Base-by-base conservation (phyloP, 2,329 filamentous ascomycete species). In the Leptographium flavum region DNA sequence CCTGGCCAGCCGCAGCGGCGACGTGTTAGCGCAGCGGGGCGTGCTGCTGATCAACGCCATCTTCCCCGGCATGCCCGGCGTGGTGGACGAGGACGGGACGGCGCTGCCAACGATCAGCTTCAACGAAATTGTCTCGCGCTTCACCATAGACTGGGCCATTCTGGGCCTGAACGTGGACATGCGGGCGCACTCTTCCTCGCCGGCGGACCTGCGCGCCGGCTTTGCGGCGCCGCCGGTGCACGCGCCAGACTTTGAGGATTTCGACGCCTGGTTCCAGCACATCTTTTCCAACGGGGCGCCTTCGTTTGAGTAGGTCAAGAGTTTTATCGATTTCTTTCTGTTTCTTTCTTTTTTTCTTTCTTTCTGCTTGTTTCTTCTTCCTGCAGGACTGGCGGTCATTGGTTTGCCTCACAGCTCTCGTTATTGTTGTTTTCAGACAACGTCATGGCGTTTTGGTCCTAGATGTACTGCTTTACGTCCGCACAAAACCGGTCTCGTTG, bases 221-320 rank as follows among this genome's bases (percentile, higher is more conserved):
- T 36, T 30, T 33, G 15, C 21, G 13, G 21, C 13, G 10, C 15
- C 39, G 3, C 10, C 39, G 14, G 28, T 10, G 15, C 21, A 10
- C 30, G n/a, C 14, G 9, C 7, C 45, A 4, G 45, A 38, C 3
- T 27, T 50, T 7, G 51, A 51, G n/a, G 51, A 53, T 32, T 53
- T 53, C 45, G 49, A 53, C 17, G 49, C 48, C 5, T 53, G 51
- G 51, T 53, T 51, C 40, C 49, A 53, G 39, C 45, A 49, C 31
- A 49, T 51, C 7, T 51, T 53, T 32, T 35, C 49, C 11, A 44
- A 45, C 1, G 42, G 45, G 5, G 17, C 36, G 9, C 17, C 49
- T 8, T 28, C 43, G 1, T 49, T 50, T 7, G 8, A 19, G 3
- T 39, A 37, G 14, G n/a, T 15, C 8, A 19, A 14, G 28, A 31